Evolutionary conservation across 345 rosid genomes (phyloP).

Genomic region (Gossypium australe): DNA sequence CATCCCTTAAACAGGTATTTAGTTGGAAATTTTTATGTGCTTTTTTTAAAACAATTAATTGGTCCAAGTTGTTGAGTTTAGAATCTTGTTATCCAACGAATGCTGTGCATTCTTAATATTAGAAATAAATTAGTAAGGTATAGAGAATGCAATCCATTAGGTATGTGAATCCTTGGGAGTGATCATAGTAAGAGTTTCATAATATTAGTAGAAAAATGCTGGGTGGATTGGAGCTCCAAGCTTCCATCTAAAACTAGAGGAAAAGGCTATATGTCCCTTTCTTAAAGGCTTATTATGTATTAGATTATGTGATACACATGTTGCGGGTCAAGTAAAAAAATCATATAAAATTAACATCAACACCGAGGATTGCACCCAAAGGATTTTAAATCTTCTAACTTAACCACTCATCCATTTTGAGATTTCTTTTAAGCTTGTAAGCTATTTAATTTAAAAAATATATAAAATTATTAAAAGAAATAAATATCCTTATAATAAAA

Average conservation of each 20-base stretch:
- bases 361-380: no score
- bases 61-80: neutral
- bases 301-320: no score
- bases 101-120: neutral
- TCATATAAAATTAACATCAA: no score
- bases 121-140: neutral
- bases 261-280: neutral
- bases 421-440: no score
- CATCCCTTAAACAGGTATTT: constrained; percentile 76
- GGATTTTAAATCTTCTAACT: no score
- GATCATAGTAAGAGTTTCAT: neutral
- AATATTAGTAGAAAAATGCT: neutral
- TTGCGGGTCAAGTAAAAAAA: no score
- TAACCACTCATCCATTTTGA: no score
- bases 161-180: neutral
- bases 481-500: no score
- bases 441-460: no score
- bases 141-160: neutral
- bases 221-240: neutral
- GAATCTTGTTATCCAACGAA: neutral
- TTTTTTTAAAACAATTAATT: neutral
- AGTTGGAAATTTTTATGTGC: neutral
- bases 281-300: no score
- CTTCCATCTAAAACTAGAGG: neutral
- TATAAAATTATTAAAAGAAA: no score